A percentile compares a stretch with the other conserved stretches of the same genome.
These are phyloP conservation scores for Epichloe gansuensis DNA, from an alignment of 2,329 filamentous ascomycete genomes.

Conservation along the genomic window DNA sequence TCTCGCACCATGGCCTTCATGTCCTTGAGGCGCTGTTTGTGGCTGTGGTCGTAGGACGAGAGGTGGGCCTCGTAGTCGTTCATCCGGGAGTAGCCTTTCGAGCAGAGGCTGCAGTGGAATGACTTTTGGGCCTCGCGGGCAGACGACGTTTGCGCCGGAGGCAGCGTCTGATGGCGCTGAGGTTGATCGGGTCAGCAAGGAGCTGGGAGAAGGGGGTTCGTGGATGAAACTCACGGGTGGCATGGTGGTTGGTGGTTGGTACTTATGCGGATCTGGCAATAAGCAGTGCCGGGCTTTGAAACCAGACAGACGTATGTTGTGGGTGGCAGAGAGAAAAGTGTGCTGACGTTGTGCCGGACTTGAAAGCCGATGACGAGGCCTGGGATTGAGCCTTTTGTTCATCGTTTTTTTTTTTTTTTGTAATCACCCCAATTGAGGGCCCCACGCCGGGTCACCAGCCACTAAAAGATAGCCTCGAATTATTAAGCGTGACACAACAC, in stretches of 20 bases:
- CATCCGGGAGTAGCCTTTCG: conserved; percentile 89
- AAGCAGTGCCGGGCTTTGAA: too few relatives aligned
- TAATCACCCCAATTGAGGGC: neutral
- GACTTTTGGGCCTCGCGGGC: conserved; percentile 67
- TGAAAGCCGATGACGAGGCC: too few relatives aligned
- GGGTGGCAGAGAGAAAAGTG: too few relatives aligned
- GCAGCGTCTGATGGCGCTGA: conserved; percentile 45
- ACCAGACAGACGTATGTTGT: too few relatives aligned
- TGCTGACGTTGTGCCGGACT: too few relatives aligned
- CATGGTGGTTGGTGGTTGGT: conserved; percentile 26
- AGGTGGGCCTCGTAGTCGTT: conserved; percentile 95
- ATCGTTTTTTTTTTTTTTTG: too few relatives aligned
- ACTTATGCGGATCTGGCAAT: too few relatives aligned
- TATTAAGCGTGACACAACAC: neutral
- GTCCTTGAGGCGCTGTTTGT: conserved; percentile 80
- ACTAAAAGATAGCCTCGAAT: neutral
- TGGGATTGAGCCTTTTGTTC: too few relatives aligned
- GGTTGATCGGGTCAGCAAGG: too few relatives aligned
- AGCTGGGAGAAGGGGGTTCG: too few relatives aligned
- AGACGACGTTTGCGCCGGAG: conserved; percentile 44
- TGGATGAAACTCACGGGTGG: conserved; percentile 35
- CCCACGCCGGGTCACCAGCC: neutral
- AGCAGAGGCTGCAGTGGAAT: conserved; percentile 79
- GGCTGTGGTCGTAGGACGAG: conserved; percentile 86
- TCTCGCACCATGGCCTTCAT: conserved; percentile 77